These are phyloP conservation scores for Cubamyces sp. DNA, from an alignment of 768 basidiomycete species.

Conservation along the genomic window DNA sequence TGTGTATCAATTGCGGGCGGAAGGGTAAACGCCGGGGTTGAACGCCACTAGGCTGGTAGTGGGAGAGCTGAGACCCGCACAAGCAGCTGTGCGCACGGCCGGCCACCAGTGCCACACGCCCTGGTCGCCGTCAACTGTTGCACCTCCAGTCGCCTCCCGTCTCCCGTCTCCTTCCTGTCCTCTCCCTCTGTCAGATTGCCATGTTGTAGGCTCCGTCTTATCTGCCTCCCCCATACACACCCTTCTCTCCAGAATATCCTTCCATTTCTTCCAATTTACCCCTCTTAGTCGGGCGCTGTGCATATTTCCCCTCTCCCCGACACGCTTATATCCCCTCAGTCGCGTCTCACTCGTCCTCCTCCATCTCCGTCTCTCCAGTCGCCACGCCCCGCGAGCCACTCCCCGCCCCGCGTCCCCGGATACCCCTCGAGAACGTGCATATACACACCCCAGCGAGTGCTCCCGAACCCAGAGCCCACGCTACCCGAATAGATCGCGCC, in stretches of 20 bases:
- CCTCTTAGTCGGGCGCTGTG: slow-evolving; percentile 10
- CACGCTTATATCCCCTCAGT: slow-evolving; percentile 1
- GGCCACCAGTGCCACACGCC: too few relatives aligned
- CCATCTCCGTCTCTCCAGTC: not conserved
- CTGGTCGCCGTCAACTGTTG: not conserved
- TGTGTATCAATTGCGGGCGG: too few relatives aligned
- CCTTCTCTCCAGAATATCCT: not conserved
- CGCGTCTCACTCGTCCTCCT: not conserved
- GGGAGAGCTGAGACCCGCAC: too few relatives aligned
- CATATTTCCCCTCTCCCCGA: slow-evolving; percentile 14
- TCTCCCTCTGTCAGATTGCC: slow-evolving; percentile 11
- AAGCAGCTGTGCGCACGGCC: too few relatives aligned
- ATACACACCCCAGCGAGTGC: not conserved
- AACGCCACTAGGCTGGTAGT: not conserved
- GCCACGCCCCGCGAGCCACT: not conserved
- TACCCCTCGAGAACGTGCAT: not conserved
- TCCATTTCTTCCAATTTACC: slow-evolving; percentile 8
- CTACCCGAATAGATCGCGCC: slow-evolving; percentile 17
- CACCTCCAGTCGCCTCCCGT: not conserved
- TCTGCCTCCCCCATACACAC: not conserved
- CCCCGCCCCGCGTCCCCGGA: not conserved
- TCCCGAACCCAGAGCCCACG: not conserved
- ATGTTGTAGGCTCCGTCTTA: slow-evolving; percentile 15
- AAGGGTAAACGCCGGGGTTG: too few relatives aligned
- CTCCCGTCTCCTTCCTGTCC: not conserved